phyloP scores from a whole-genome alignment of 306 rosid genomes.

The Cicer cuneatum region DNA sequence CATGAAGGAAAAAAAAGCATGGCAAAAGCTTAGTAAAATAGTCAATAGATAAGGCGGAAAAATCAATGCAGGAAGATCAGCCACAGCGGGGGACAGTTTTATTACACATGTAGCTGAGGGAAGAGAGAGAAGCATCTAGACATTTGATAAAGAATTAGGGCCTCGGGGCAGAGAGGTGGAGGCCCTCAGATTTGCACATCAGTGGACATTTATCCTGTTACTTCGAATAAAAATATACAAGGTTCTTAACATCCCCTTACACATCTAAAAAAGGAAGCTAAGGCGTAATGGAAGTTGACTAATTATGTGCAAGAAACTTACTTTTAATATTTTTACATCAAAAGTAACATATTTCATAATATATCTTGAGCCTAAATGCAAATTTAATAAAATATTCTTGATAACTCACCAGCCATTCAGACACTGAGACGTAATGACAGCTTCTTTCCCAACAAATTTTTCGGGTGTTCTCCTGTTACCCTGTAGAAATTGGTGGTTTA shows the following conservation, averaged over 20 bases:
- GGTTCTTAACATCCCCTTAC: not conserved
- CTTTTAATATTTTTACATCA: not conserved
- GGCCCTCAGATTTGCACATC: constrained; percentile 12
- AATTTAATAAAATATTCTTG: constrained; percentile 41
- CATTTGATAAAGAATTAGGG: not conserved
- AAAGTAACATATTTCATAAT: constrained; percentile 7
- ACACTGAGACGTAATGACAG: constrained; percentile 96
- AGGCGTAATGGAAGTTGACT: constrained; percentile 4
- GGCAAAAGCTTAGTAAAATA: not conserved
- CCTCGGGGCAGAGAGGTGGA: not conserved
- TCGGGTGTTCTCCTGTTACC: constrained; percentile 97
- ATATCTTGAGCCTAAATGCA: constrained; percentile 25
- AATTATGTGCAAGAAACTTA: constrained; percentile 15
- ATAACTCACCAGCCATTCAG: constrained; percentile 97
- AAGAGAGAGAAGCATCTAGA: constrained; percentile 11
- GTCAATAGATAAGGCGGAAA: not conserved
- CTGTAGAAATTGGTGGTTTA: constrained; percentile 58
- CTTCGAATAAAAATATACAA: constrained; percentile 12
- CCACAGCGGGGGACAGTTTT: not conserved
- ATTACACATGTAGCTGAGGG: not conserved
- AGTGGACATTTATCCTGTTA: not conserved
- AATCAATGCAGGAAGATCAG: not conserved
- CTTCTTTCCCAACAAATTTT: constrained; percentile 99
- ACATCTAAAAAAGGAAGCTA: not conserved
- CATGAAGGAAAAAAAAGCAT: not conserved